Conservation (phyloP, 768 basidiomycete species). For the Wakefieldia striispora region DNA sequence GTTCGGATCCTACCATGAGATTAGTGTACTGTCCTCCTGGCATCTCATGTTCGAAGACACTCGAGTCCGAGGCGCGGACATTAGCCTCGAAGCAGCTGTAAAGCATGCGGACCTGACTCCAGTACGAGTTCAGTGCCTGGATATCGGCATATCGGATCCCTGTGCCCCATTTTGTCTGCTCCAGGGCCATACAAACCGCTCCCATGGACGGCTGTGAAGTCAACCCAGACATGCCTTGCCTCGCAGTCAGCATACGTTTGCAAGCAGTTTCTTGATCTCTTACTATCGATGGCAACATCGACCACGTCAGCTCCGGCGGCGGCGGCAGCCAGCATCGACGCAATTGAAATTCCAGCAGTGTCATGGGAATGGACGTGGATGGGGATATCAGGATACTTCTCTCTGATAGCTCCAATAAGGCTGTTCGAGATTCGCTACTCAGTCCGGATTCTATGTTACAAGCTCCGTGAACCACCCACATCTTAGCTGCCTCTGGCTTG, state of each 20-base stretch:
- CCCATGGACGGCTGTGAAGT: slow-evolving; percentile 99
- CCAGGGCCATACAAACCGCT: slow-evolving; percentile 90
- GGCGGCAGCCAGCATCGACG: slow-evolving; percentile 96
- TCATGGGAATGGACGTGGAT: slow-evolving; percentile 99
- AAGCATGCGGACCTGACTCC: slow-evolving; percentile 94
- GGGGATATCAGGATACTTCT: slow-evolving; percentile 94
- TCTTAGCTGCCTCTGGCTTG: slow-evolving; percentile 89
- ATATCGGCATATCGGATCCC: slow-evolving; percentile 97
- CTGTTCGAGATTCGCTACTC: slow-evolving; percentile 37
- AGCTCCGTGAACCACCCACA: slow-evolving; percentile 49
- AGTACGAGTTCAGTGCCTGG: slow-evolving; percentile 95
- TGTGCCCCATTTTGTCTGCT: slow-evolving; percentile 91
- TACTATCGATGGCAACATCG: slow-evolving; percentile 98
- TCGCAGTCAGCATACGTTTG: slow-evolving; percentile 6
- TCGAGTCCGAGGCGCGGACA: slow-evolving; percentile 94
- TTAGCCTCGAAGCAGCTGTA: slow-evolving; percentile 99
- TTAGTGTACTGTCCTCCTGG: slow-evolving; percentile 96
- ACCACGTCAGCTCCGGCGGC: slow-evolving; percentile 98
- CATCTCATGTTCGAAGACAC: slow-evolving; percentile 99
- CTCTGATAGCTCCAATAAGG: slow-evolving; percentile 90
- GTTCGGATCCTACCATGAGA: slow-evolving; percentile 66
- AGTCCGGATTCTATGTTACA: not conserved
- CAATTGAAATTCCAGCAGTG: slow-evolving; percentile 95
- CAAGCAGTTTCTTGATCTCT: slow-evolving; percentile 29
- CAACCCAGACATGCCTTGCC: slow-evolving; percentile 90